Base-by-base conservation (phyloP, 371 early-diverging fungal species). In the Apophysomyces sp. region DNA sequence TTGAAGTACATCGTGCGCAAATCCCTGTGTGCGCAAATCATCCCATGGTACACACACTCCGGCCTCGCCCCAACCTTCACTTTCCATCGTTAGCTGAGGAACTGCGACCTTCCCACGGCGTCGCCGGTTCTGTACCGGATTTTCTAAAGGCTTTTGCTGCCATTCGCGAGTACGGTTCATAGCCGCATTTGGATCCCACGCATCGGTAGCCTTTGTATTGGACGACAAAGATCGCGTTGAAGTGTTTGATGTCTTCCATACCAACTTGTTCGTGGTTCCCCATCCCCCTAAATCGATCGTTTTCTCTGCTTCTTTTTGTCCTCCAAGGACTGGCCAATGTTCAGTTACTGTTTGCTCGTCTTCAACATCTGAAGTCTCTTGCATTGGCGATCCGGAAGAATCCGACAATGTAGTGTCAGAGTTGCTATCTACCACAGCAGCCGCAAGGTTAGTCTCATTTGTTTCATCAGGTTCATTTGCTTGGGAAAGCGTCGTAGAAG, bases 11-110 rank as follows among this genome's bases (percentile, higher is more conserved):
- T 76, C 75, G 7, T 63, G 52, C 1, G 69, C 77, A 52, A 52
- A 80, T 1, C 82, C 80, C 68, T 82, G 80, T 12, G 52, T 54
- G 0, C 60, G 39, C 0, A 59, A 8, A 56, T 82, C 77, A 24
- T 67, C 28, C 82, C 82, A 82, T 2, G 75, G 41, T 4, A 77
- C 57, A 24, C 56, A 58, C 1, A 41, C 30, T 0, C 60, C 55
- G 0, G 71, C 61, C 0, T 53, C 28, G 1, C 82, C 82, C 82
- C 82, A 82, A 0, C 78, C 78, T 27, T 78, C 71, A 13, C 21
- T 62, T 51, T 63, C 57, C 39, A 49, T 27, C 24, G 29, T 44
- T 28, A 32, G 32, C 58, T 31, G 49, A 16, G 11, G 27, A 3
- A 8, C 3, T 13, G 24, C 4, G n/a, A 3, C 0, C 37, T 29